These are phyloP conservation scores for Thalassiosira hispida DNA, from an alignment of 352 stramenopile genomes.

Conservation along the genomic window DNA sequence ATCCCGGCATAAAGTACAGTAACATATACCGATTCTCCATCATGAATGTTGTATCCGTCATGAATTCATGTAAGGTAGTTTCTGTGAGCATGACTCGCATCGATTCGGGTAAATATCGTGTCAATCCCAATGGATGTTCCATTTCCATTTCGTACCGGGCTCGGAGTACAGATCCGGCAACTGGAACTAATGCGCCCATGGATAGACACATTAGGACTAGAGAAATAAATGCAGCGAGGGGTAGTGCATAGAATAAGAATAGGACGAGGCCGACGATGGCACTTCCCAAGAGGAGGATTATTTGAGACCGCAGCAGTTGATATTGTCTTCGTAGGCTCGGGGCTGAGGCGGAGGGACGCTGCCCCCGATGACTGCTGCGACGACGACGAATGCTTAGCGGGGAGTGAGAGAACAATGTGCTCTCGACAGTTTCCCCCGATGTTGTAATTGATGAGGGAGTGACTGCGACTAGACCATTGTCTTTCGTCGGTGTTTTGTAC, in stretches of 20 bases:
- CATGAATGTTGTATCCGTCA: slow-evolving; percentile 55
- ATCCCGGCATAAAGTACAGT: slow-evolving; percentile 80
- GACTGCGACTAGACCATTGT: slow-evolving; percentile 14
- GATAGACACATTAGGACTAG: slow-evolving; percentile 40
- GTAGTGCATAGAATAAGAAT: slow-evolving; percentile 51
- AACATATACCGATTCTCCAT: slow-evolving; percentile 62
- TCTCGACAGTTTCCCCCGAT: slow-evolving; percentile 45
- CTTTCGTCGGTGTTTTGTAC: slow-evolving; percentile 34
- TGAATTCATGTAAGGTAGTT: slow-evolving; percentile 69
- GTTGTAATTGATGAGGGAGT: slow-evolving; percentile 41
- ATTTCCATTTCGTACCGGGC: slow-evolving; percentile 55
- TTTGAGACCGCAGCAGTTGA: slow-evolving; percentile 43
- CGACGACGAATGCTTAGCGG: neutral
- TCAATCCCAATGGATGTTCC: slow-evolving; percentile 45
- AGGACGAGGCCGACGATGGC: slow-evolving; percentile 35
- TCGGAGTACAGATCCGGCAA: slow-evolving; percentile 21
- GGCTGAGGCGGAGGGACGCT: neutral
- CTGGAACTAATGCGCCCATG: slow-evolving; percentile 39
- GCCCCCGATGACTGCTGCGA: neutral
- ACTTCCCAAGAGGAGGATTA: slow-evolving; percentile 40
- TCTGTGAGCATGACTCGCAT: slow-evolving; percentile 55
- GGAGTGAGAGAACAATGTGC: slow-evolving; percentile 30
- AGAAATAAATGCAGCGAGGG: slow-evolving; percentile 42
- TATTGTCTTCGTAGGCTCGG: slow-evolving; percentile 41
- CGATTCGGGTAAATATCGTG: slow-evolving; percentile 56